These are phyloP conservation scores for Panaeolus papilionaceus DNA, from an alignment of 768 basidiomycete species.

Conservation along the genomic window DNA sequence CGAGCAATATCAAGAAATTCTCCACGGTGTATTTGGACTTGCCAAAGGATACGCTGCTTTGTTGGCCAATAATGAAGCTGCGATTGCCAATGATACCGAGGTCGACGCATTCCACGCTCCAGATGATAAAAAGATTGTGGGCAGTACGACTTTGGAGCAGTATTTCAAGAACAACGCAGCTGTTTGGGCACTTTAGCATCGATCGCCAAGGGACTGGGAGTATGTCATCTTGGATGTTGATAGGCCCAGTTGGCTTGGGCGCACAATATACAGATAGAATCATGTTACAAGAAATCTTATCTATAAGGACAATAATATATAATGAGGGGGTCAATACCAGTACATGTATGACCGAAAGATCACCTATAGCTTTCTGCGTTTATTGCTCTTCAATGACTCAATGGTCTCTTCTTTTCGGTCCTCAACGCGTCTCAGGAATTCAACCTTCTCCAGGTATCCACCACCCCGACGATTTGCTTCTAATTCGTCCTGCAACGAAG, in stretches of 20 bases:
- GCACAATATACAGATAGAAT: slow-evolving; percentile 19
- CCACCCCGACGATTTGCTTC: slow-evolving; percentile 75
- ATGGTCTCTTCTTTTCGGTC: slow-evolving; percentile 70
- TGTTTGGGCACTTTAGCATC: slow-evolving; percentile 3
- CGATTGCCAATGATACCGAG: slow-evolving; percentile 25
- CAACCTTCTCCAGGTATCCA: slow-evolving; percentile 85
- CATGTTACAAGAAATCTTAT: not conserved
- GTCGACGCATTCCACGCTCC: slow-evolving; percentile 21
- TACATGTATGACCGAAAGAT: not conserved
- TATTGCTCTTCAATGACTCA: slow-evolving; percentile 60
- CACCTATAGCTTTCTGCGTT: slow-evolving; percentile 50
- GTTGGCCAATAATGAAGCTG: slow-evolving; percentile 20
- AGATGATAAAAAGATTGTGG: slow-evolving; percentile 22
- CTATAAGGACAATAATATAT: slow-evolving; percentile 21
- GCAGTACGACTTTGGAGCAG: slow-evolving; percentile 1
- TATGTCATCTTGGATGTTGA: too few relatives aligned
- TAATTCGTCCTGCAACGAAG: slow-evolving; percentile 67
- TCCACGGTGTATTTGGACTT: slow-evolving; percentile 20
- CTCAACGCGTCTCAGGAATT: slow-evolving; percentile 80
- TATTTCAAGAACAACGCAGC: slow-evolving; percentile 5
- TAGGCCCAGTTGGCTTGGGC: too few relatives aligned
- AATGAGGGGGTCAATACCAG: slow-evolving; percentile 10
- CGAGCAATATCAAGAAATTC: slow-evolving; percentile 18
- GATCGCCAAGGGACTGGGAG: too few relatives aligned
- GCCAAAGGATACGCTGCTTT: slow-evolving; percentile 21